Conservation (phyloP, 2,329 filamentous ascomycete species). For the Scortechinia acanthostroma region DNA sequence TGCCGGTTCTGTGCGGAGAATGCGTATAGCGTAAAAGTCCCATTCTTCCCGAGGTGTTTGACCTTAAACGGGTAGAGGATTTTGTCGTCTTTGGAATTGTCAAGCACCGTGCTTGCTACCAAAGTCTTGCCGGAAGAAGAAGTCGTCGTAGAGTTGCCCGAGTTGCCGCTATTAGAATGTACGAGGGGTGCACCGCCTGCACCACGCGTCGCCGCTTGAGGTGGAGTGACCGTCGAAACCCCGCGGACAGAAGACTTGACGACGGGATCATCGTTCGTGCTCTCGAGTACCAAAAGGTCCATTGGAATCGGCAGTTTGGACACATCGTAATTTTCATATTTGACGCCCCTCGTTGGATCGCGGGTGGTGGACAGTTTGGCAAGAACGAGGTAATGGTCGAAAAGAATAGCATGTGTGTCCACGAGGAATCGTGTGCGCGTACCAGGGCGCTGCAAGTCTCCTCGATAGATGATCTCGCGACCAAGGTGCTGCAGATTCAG, state of each 20-base stretch:
- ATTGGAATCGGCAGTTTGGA: constrained; percentile 81
- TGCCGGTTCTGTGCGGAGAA: constrained; percentile 66
- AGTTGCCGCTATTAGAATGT: constrained; percentile 24
- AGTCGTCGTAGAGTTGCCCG: no score
- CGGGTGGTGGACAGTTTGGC: constrained; percentile 73
- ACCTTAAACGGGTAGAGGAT: constrained; percentile 90
- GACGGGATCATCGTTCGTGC: constrained; percentile 83
- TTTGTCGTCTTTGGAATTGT: constrained; percentile 62
- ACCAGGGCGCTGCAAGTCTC: constrained; percentile 82
- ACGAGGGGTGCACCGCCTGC: constrained; percentile 45
- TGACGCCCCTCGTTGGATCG: constrained; percentile 65
- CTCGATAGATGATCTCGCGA: constrained; percentile 79
- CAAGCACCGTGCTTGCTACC: constrained; percentile 29
- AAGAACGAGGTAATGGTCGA: constrained; percentile 92
- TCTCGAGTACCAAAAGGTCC: constrained; percentile 88
- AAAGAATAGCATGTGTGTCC: constrained; percentile 85
- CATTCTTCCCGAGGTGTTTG: constrained; percentile 89
- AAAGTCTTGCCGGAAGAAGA: constrained; percentile 62
- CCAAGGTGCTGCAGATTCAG: constrained; percentile 92
- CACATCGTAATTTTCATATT: constrained; percentile 90
- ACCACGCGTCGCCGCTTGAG: constrained; percentile 52
- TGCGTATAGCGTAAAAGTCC: constrained; percentile 78
- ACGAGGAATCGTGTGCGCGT: constrained; percentile 87
- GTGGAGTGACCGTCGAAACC: constrained; percentile 47
- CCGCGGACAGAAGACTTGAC: constrained; percentile 74